Conservation (phyloP, 176 grass and related monocot species). For the maize (Zea mays) region Zm-B73-REFERENCE-NAM-5.0 NC_050098.1:215087001-215087500, state of each 20-base stretch:
- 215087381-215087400: slow-evolving; percentile 52
- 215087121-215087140: slow-evolving; percentile 64
- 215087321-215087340: slow-evolving; percentile 80
- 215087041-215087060: slow-evolving; percentile 77
- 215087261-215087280: slow-evolving; percentile 73
- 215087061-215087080: slow-evolving; percentile 68
- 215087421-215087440: slow-evolving; percentile 86
- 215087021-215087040: slow-evolving; percentile 85
- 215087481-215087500: slow-evolving; percentile 61
- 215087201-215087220: too few relatives aligned
- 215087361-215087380: slow-evolving; percentile 72
- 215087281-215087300: slow-evolving; percentile 65
- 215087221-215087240: too few relatives aligned
- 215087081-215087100: slow-evolving; percentile 62
- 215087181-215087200: too few relatives aligned
- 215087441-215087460: slow-evolving; percentile 44
- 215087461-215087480: slow-evolving; percentile 17
- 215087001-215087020: slow-evolving; percentile 63
- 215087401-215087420: slow-evolving; percentile 62
- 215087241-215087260: neutral
- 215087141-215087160: slow-evolving; percentile 67
- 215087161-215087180: slow-evolving; percentile 62
- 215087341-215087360: slow-evolving; percentile 78
- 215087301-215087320: slow-evolving; percentile 69
- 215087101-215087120: slow-evolving; percentile 62